phyloP scores from a whole-genome alignment of 2,329 filamentous ascomycete genomes.

The Rhynchosporium agropyri region DNA sequence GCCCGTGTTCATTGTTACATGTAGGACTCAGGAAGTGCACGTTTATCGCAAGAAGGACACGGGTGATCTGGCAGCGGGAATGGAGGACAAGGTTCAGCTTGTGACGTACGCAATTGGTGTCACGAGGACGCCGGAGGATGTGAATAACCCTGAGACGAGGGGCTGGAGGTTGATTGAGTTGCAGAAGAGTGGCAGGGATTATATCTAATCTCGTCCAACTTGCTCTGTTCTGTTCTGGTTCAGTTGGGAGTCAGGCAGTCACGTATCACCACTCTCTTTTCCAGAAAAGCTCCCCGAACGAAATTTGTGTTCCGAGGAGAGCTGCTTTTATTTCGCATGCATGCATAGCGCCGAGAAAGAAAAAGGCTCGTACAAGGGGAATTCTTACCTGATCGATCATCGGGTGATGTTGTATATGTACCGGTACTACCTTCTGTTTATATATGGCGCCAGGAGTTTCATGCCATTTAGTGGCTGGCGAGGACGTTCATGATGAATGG shows the following conservation, averaged over 20 bases:
- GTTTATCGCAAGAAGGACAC: conserved; percentile 94
- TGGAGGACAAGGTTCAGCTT: conserved; percentile 98
- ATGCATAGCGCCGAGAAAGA: conserved; percentile 13
- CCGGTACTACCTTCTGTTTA: conserved; percentile 5
- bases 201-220: conserved; percentile 56
- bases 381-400: neutral
- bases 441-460: conserved; percentile 16
- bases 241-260: neutral
- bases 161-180: conserved; percentile 98
- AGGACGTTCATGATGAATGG: neutral
- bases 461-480: too few species aligned
- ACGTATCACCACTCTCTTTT: conserved; percentile 1
- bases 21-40: conserved; percentile 95
- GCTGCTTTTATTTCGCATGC: neutral
- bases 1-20: conserved; percentile 96
- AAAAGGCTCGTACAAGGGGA: neutral
- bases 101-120: conserved; percentile 98
- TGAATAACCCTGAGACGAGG: conserved; percentile 93
- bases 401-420: conserved; percentile 1
- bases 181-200: conserved; percentile 97
- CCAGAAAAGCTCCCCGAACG: too few species aligned
- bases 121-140: conserved; percentile 90
- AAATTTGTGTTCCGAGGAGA: too few species aligned
- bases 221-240: neutral
- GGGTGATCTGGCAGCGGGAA: conserved; percentile 86